phyloP scores from a whole-genome alignment of 768 basidiomycete species.

The Rhizopogon vesiculosus region DNA sequence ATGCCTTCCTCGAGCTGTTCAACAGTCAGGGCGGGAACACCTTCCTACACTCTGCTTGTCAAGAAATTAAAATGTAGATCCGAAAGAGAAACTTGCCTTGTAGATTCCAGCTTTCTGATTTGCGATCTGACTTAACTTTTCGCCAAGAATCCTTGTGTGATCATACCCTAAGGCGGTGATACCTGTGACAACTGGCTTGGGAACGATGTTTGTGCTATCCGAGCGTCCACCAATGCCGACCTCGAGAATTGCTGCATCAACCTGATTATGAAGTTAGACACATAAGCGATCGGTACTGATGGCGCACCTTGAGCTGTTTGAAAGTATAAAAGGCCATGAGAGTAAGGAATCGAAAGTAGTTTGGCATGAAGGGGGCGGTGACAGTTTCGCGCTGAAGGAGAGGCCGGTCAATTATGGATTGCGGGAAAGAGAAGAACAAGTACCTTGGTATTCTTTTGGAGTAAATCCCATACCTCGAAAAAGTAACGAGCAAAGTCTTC shows the following conservation, averaged over 20 bases:
- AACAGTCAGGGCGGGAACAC: slow-evolving; percentile 83
- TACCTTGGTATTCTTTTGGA: slow-evolving; percentile 46
- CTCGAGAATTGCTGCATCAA: slow-evolving; percentile 91
- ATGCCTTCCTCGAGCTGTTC: slow-evolving; percentile 68
- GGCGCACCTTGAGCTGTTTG: slow-evolving; percentile 55
- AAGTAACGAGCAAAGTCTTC: slow-evolving; percentile 87
- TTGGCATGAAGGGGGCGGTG: slow-evolving; percentile 69
- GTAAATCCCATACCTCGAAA: slow-evolving; percentile 92
- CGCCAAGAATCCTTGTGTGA: slow-evolving; percentile 83
- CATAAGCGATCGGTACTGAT: background rate
- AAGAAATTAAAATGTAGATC: background rate
- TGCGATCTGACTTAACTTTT: slow-evolving; percentile 85
- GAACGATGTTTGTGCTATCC: slow-evolving; percentile 96
- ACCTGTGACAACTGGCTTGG: slow-evolving; percentile 84
- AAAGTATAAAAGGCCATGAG: slow-evolving; percentile 91
- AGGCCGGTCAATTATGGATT: background rate
- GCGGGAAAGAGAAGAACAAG: slow-evolving; percentile 34
- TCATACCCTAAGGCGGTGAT: slow-evolving; percentile 90
- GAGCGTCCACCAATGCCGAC: slow-evolving; percentile 94
- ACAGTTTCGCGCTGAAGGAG: slow-evolving; percentile 36
- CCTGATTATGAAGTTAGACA: slow-evolving; percentile 22
- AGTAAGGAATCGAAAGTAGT: slow-evolving; percentile 92
- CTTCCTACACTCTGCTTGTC: slow-evolving; percentile 40
- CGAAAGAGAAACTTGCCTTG: slow-evolving; percentile 50
- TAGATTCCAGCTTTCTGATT: slow-evolving; percentile 97